These are phyloP conservation scores for Prunus kanzakura DNA, from an alignment of 306 rosid species.

Conservation along the genomic window DNA sequence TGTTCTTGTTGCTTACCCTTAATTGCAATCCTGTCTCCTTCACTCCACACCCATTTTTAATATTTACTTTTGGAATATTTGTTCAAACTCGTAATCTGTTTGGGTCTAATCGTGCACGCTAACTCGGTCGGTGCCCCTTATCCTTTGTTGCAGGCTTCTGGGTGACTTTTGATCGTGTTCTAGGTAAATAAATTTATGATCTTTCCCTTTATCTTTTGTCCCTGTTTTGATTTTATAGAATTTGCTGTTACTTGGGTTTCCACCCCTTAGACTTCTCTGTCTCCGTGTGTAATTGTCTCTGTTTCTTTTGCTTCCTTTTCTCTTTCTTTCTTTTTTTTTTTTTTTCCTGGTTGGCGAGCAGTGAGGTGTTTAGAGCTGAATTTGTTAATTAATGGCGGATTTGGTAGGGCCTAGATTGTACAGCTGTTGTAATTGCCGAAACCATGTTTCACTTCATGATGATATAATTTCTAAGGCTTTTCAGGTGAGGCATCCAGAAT, in stretches of 20 bases:
- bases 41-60: constrained; percentile 7
- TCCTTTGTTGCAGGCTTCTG: constrained; percentile 49
- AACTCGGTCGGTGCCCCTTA: constrained; percentile 31
- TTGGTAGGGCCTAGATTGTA: constrained; percentile 85
- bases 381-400: constrained; percentile 63
- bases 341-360: constrained; percentile 20
- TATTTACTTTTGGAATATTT: constrained; percentile 27
- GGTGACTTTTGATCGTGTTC: constrained; percentile 36
- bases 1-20: constrained; percentile 26
- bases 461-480: constrained; percentile 97
- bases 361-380: constrained; percentile 35
- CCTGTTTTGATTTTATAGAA: neutral
- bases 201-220: neutral
- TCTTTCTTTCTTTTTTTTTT: neutral
- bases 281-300: neutral
- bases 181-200: constrained; percentile 37
- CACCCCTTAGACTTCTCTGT: neutral
- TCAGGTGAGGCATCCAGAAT: constrained; percentile 54
- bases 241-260: neutral
- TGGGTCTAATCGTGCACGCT: constrained; percentile 51
- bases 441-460: constrained; percentile 90
- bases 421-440: constrained; percentile 92
- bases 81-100: constrained; percentile 35
- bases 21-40: constrained; percentile 37
- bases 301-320: neutral